Evolutionary conservation across 768 basidiomycete genomes (phyloP).

Genomic region (Boletus pseudo-olivaceus): DNA sequence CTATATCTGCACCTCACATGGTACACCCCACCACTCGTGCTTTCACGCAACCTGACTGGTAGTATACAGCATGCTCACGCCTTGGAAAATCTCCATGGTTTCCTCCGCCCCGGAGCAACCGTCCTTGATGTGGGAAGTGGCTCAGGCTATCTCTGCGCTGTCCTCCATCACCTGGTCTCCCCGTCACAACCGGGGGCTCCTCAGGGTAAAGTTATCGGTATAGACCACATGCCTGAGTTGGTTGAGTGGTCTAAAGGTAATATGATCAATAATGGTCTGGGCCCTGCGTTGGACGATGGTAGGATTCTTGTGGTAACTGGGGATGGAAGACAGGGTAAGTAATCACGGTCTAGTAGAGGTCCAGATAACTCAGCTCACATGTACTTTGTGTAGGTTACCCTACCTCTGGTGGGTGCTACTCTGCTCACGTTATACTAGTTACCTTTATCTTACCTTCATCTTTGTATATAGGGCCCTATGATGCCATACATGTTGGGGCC

Average conservation of each 20-base stretch:
- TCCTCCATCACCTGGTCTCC: constrained; percentile 70
- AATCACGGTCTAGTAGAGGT: not conserved
- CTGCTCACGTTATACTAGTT: not conserved
- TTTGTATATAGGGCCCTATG: constrained; percentile 55
- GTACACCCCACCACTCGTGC: constrained; percentile 33
- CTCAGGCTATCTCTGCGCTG: constrained; percentile 82
- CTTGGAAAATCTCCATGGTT: constrained; percentile 68
- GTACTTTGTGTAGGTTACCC: constrained; percentile 33
- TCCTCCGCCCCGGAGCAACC: constrained; percentile 62
- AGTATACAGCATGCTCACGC: constrained; percentile 81
- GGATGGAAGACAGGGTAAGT: constrained; percentile 74
- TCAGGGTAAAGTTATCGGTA: constrained; percentile 70
- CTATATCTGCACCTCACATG: constrained; percentile 98
- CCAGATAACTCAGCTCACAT: not conserved
- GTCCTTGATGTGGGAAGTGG: constrained; percentile 92
- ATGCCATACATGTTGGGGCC: constrained; percentile 92
- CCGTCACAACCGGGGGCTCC: constrained; percentile 10
- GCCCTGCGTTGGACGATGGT: constrained; percentile 47
- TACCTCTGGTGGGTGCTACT: constrained; percentile 28
- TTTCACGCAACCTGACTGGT: not conserved
- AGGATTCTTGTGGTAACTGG: constrained; percentile 64
- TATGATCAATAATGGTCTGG: constrained; percentile 62
- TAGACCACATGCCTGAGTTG: constrained; percentile 86
- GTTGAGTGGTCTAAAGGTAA: constrained; percentile 69
- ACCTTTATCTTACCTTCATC: not conserved